Evolutionary conservation across 768 basidiomycete species (phyloP), one percentile per base, ranked within the genome.

Genomic region (Paxillus ammoniavirescens): DNA sequence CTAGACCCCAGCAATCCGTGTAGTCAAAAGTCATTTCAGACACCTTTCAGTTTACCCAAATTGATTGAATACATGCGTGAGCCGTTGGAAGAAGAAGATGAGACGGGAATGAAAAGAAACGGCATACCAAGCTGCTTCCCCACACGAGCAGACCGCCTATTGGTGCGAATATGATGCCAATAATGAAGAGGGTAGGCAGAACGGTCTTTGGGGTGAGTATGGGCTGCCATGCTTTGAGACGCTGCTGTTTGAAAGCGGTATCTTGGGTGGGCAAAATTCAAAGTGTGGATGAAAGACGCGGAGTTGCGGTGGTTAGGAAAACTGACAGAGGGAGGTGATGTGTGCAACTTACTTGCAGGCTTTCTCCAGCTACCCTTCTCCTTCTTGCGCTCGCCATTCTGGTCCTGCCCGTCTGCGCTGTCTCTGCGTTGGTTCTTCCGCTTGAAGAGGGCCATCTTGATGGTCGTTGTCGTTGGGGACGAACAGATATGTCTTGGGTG

Each of bases 171-270:
- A 98, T 73, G 61, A 99, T 78, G 42, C 92, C 97, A 62, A 98
- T 85, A 65, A 98, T 84, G 73, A 99, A 95, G 43, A 99, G 82
- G 1, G 94, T 96, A 3, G 97, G 97, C 14, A 99, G 82, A 18
- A 99, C 97, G 1, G 94, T 97, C 73, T 95, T 95, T 5, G 97
- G 97, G 5, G 95, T 98, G 44, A 98, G 81, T 68, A 99, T 98
- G 8, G 97, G 97, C 79, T 99, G 97, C 97, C 97, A 99, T 66
- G 97, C 97, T 77, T 98, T 98, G 67, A 99, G 83, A 52, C 97
- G 89, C 73, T 99, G 97, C 72, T 99, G 97, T 75, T 97, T 98
- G 82, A 97, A 98, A 38, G 95, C 96, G 54, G 95, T 98, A 73
- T 98, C 93, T 97, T 13, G 52, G 14, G 10, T 18, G 33, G 8